A percentile compares a stretch with the other conserved stretches of the same genome.
Conservation (phyloP, 1,284 basidiomycete species). For the Trametes sp. region DNA sequence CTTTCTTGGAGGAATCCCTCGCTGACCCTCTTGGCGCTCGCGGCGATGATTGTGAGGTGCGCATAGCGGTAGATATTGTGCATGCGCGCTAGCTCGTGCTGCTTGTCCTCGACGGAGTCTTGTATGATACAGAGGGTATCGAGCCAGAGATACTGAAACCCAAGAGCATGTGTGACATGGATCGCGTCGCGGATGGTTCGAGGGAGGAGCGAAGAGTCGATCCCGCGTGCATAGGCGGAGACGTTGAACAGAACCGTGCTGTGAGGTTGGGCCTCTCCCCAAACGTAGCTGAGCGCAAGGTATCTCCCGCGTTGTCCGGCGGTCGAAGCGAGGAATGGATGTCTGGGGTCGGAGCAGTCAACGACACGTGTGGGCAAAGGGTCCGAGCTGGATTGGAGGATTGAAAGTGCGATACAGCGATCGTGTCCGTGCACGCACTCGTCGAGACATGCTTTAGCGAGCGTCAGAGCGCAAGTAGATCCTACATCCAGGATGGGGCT, state of each 20-base stretch:
- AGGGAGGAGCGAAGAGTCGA: constrained; percentile 2
- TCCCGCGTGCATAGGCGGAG: neutral
- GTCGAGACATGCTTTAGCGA: neutral
- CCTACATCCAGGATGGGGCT: neutral
- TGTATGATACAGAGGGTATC: constrained; percentile 16
- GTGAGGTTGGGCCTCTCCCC: constrained; percentile 19
- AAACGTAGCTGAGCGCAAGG: constrained; percentile 24
- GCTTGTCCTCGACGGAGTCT: constrained; percentile 12
- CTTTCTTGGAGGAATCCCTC: constrained; percentile 9
- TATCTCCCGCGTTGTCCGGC: constrained; percentile 5
- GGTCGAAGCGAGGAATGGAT: neutral
- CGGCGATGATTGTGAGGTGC: constrained; percentile 11
- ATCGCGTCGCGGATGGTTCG: constrained; percentile 12
- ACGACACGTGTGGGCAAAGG: constrained; percentile 18
- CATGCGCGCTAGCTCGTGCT: constrained; percentile 3
- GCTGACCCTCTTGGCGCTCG: neutral
- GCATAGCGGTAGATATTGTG: constrained; percentile 12
- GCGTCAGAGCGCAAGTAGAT: neutral
- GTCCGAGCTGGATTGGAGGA: neutral
- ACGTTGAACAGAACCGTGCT: constrained; percentile 4
- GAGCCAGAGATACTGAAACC: constrained; percentile 10
- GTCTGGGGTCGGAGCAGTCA: constrained; percentile 13
- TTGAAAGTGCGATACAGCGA: neutral
- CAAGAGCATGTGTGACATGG: neutral
- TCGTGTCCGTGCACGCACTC: constrained; percentile 4